Evolutionary conservation across 1,284 basidiomycete species (phyloP).

Genomic region (Pseudozyma pruni): DNA sequence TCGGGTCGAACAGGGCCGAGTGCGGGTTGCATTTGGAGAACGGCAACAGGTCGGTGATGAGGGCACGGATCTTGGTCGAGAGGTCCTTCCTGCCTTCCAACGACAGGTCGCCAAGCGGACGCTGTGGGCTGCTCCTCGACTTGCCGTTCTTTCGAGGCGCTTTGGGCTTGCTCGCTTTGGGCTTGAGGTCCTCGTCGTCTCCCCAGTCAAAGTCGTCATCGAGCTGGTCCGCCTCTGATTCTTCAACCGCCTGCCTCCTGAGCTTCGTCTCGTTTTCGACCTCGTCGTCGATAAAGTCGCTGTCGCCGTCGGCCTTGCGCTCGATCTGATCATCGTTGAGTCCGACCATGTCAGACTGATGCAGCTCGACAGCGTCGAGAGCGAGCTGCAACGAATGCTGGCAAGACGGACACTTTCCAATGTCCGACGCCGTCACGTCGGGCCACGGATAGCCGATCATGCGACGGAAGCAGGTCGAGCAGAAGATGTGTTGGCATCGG

Average conservation of each 20-base stretch:
- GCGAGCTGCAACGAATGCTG: constrained; percentile 69
- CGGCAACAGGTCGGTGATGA: constrained; percentile 60
- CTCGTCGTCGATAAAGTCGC: constrained; percentile 24
- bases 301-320: constrained; percentile 20
- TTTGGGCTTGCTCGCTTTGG: constrained; percentile 3
- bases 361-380: constrained; percentile 52
- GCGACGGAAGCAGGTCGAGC: constrained; percentile 67
- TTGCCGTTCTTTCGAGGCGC: constrained; percentile 23
- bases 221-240: constrained; percentile 20
- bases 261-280: constrained; percentile 1
- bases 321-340: constrained; percentile 43
- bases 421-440: constrained; percentile 25
- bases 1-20: constrained; percentile 56
- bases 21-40: constrained; percentile 63
- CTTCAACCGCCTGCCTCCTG: constrained; percentile 11
- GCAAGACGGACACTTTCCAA: constrained; percentile 76
- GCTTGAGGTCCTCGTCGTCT: constrained; percentile 12
- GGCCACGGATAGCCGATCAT: constrained; percentile 43
- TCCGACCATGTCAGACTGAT: constrained; percentile 42
- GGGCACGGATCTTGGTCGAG: constrained; percentile 63
- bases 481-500: constrained; percentile 89
- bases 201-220: constrained; percentile 46
- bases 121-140: background rate
- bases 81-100: constrained; percentile 48
- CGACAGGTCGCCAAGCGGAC: constrained; percentile 16